Percentiles rank a stretch among this genome's conserved stretches.
Conservation (phyloP, 2,329 filamentous ascomycete species). For the Colletotrichum limetticola region DNA sequence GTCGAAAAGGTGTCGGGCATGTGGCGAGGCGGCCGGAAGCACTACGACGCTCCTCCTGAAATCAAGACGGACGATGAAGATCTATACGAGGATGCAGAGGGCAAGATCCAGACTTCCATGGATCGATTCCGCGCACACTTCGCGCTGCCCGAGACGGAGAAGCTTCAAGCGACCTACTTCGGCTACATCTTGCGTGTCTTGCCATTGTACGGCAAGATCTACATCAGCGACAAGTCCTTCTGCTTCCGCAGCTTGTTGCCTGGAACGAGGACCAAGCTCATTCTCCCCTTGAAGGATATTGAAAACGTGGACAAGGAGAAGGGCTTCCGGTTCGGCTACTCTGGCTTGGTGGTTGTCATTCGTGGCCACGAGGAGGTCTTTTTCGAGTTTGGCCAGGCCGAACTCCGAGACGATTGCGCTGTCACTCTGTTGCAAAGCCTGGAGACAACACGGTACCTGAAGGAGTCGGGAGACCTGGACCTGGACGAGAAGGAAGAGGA, state of each 20-base stretch:
- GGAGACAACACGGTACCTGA: slow-evolving; percentile 76
- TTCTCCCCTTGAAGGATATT: slow-evolving; percentile 89
- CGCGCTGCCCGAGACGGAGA: slow-evolving; percentile 84
- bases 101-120: slow-evolving; percentile 72
- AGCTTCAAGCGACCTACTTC: slow-evolving; percentile 89
- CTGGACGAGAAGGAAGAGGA: slow-evolving; percentile 77
- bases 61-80: slow-evolving; percentile 65
- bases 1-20: slow-evolving; percentile 97
- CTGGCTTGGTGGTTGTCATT: slow-evolving; percentile 91
- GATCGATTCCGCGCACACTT: slow-evolving; percentile 93
- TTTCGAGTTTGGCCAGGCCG: slow-evolving; percentile 86
- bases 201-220: slow-evolving; percentile 95
- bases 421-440: slow-evolving; percentile 82
- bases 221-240: slow-evolving; percentile 86
- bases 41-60: slow-evolving; percentile 77
- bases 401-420: slow-evolving; percentile 87
- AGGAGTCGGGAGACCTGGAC: slow-evolving; percentile 75
- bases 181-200: slow-evolving; percentile 91
- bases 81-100: slow-evolving; percentile 67
- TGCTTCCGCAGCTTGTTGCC: slow-evolving; percentile 94
- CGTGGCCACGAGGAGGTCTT: slow-evolving; percentile 95
- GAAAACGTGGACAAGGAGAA: slow-evolving; percentile 96
- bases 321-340: slow-evolving; percentile 91
- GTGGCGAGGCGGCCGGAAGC: slow-evolving; percentile 91
- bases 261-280: slow-evolving; percentile 90